Evolutionary conservation across 768 basidiomycete genomes (phyloP).

Genomic region (Cytidiella melzeri): DNA sequence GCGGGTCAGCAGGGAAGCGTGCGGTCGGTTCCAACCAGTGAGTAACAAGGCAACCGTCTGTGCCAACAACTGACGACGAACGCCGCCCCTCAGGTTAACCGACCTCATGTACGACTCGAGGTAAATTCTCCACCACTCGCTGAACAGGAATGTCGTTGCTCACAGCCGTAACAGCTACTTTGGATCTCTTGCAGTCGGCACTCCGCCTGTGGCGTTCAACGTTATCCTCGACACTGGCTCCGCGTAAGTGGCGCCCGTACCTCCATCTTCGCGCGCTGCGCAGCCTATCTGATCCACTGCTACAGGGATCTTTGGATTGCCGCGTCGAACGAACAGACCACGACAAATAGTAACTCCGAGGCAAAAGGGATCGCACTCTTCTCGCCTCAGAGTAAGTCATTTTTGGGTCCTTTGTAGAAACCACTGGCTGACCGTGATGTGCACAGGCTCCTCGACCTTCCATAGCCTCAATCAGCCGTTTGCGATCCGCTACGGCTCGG

Average conservation of each 20-base stretch:
- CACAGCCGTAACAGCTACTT: conserved; percentile 46
- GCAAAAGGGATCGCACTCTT: conserved; percentile 10
- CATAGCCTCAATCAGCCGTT: conserved; percentile 52
- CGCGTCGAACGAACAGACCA: neutral
- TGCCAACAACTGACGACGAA: too few species aligned
- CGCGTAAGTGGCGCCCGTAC: conserved; percentile 38
- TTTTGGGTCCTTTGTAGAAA: neutral
- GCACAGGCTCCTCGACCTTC: conserved; percentile 54
- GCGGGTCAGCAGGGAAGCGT: conserved; percentile 14
- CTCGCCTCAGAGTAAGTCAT: conserved; percentile 7
- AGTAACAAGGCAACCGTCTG: too few species aligned
- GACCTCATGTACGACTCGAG: conserved; percentile 65
- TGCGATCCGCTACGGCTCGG: conserved; percentile 76
- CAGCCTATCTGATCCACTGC: too few species aligned
- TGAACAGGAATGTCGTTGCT: neutral
- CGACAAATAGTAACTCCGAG: neutral
- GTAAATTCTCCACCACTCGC: conserved; percentile 26
- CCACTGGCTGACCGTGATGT: neutral
- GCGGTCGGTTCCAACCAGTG: conserved; percentile 17
- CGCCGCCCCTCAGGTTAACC: conserved; percentile 48
- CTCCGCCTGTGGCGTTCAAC: conserved; percentile 72
- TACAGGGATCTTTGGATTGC: conserved; percentile 15
- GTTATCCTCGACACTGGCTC: conserved; percentile 92
- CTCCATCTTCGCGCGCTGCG: neutral
- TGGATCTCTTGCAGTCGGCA: conserved; percentile 76